Conservation (phyloP, 192 early-diverging fungal species). For the Podila horticola region DNA sequence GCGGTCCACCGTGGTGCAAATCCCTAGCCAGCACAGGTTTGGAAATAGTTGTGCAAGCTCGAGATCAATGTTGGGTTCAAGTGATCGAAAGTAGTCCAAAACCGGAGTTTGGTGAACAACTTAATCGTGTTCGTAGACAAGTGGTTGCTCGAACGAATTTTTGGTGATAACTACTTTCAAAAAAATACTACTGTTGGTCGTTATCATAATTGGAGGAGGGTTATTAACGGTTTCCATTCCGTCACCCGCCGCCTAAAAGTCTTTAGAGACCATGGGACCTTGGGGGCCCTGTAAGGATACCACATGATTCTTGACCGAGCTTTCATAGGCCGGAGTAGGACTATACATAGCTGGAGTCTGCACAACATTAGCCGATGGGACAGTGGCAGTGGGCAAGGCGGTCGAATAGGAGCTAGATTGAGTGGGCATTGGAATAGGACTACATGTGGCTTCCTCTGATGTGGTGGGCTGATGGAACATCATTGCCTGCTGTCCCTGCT, state of each 20-base stretch:
- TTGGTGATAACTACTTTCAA: neutral
- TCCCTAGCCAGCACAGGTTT: too few relatives aligned
- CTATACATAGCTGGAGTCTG: neutral
- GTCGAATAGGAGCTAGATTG: neutral
- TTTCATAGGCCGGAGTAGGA: neutral
- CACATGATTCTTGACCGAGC: neutral
- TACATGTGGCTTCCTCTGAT: neutral
- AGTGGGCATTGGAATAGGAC: neutral
- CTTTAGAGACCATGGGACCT: neutral
- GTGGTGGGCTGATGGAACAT: conserved; percentile 3
- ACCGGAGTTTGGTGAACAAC: too few relatives aligned
- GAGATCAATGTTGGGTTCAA: too few relatives aligned
- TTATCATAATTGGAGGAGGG: neutral
- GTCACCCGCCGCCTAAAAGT: neutral
- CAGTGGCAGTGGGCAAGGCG: conserved; percentile 2
- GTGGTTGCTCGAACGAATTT: too few relatives aligned
- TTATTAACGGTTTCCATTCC: neutral
- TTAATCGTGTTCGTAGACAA: too few relatives aligned
- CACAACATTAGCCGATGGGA: too few relatives aligned
- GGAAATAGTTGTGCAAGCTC: too few relatives aligned
- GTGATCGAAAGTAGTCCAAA: too few relatives aligned
- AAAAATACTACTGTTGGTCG: neutral
- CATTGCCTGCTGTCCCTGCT: conserved; percentile 1
- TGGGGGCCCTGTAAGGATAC: neutral
- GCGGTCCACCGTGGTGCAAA: too few relatives aligned